Percentiles rank a stretch among this genome's conserved stretches.
phyloP scores from a whole-genome alignment of 768 basidiomycete species.

The Candolleomyces efflorescens region DNA sequence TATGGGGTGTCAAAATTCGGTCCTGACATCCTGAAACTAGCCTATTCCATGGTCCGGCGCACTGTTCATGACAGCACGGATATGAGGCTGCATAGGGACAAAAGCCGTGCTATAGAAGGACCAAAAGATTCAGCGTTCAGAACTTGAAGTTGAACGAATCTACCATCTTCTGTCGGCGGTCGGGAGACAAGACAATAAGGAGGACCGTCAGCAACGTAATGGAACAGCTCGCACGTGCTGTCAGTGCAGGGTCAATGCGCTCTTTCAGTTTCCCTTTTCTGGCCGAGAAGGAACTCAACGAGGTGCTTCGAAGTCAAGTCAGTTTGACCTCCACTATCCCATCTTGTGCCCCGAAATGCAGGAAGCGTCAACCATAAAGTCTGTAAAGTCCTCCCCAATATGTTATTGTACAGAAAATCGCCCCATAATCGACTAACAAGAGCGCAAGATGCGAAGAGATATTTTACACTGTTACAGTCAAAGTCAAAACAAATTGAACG shows the following conservation, averaged over 20 bases:
- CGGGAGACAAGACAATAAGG: conserved; percentile 21
- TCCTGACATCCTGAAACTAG: no score
- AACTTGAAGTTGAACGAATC: no score
- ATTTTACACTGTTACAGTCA: not conserved
- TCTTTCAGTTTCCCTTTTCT: conserved; percentile 9
- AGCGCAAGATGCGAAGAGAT: conserved; percentile 10
- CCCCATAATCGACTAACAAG: not conserved
- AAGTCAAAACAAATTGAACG: no score
- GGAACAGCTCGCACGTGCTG: not conserved
- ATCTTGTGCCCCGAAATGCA: not conserved
- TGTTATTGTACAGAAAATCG: not conserved
- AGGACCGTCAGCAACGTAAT: conserved; percentile 13
- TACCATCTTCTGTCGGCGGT: not conserved
- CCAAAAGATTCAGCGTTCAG: not conserved
- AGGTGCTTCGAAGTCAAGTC: not conserved
- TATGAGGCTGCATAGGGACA: conserved; percentile 3
- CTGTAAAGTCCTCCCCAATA: not conserved
- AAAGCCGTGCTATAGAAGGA: not conserved
- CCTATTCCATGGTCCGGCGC: no score
- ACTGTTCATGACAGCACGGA: no score
- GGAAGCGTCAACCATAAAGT: not conserved
- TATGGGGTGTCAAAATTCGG: no score
- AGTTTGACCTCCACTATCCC: not conserved
- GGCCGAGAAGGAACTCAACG: not conserved
- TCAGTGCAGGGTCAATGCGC: not conserved